Evolutionary conservation across 2,329 filamentous ascomycete species (phyloP), one percentile per base, ranked within the genome.

Genomic region (Exophiala aquamarina): DNA sequence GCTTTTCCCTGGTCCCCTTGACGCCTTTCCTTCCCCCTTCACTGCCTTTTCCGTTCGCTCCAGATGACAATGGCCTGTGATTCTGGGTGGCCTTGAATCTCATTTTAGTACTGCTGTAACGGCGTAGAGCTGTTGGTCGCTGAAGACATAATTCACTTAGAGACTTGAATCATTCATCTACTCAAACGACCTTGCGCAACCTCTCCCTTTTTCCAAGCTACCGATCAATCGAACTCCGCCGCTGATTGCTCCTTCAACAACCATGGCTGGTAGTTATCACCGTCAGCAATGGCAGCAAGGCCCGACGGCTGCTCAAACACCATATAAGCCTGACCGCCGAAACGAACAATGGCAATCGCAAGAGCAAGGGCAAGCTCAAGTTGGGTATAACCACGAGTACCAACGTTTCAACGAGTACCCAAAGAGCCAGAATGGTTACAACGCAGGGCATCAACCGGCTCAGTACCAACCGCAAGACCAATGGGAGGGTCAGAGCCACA

Each of bases 271-370:
- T 41, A 45, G 45, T 20, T 48, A 55, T 34, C 51, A 55, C 32
- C 44, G 48, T 26, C 52, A 52, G 21, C 52, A 55, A 41, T 55
- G 52, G 52, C 52, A 41, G 26, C 48, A 55, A 48, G 43, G 42
- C 26, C 48, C 41, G 26, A 31, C 32, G 9, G 47, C 44, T 19
- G 32, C 32, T 7, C 40, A 54, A 18, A 37, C 38, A 38, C 38
- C 34, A 36, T 52, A 53, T 44, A 36, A 49, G 19, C 50, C 52
- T 26, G 52, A 50, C 37, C 40, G 41, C 28, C 35, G 52, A 34
- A 23, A 48, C 44, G 44, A 50, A 34, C 52, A 53, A 33, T 47
- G 35, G 10, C 43, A 49, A 41, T 42, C 49, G 43, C 52, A 53
- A 50, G 49, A 55, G 46, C 41, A 41, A 34, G 47, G 34, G 19